These are phyloP conservation scores for Citrus sinensis DNA, from an alignment of 345 rosid genomes.

Conservation along the genomic window DNA sequence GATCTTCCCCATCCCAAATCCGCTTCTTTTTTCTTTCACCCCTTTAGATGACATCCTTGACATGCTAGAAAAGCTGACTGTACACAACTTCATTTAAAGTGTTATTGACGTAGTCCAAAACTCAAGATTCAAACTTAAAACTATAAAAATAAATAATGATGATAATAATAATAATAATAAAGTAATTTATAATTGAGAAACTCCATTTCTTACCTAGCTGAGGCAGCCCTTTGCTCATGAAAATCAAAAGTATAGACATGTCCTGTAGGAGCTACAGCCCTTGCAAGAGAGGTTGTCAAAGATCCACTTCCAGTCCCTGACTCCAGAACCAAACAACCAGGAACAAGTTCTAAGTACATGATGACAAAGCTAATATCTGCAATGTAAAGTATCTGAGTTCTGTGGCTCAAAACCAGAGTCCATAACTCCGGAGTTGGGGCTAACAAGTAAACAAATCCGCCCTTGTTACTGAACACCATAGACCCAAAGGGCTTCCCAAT, in stretches of 20 bases:
- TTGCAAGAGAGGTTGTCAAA: constrained; percentile 75
- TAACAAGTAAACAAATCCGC: constrained; percentile 70
- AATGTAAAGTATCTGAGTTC: constrained; percentile 93
- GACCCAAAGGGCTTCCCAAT: constrained; percentile 93
- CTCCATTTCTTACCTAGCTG: constrained; percentile 60
- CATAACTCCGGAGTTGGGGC: constrained; percentile 93
- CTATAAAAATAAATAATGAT: neutral
- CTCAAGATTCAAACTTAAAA: neutral
- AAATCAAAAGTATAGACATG: constrained; percentile 92
- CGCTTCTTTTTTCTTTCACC: neutral
- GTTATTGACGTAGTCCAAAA: neutral
- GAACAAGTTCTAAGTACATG: constrained; percentile 79
- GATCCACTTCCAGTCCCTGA: constrained; percentile 97
- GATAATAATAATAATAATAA: neutral
- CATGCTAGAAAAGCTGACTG: neutral
- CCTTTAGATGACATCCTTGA: neutral
- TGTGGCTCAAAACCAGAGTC: constrained; percentile 90
- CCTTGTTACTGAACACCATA: constrained; percentile 84
- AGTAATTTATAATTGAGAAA: neutral
- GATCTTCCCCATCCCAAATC: neutral
- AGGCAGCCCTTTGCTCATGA: constrained; percentile 89
- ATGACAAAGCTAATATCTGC: constrained; percentile 87
- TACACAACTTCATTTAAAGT: neutral
- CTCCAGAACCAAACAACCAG: constrained; percentile 89
- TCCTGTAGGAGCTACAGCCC: constrained; percentile 90